phyloP scores from a whole-genome alignment of 108 stramenopile genomes.

The Pseudonitzschia multistriata region DNA sequence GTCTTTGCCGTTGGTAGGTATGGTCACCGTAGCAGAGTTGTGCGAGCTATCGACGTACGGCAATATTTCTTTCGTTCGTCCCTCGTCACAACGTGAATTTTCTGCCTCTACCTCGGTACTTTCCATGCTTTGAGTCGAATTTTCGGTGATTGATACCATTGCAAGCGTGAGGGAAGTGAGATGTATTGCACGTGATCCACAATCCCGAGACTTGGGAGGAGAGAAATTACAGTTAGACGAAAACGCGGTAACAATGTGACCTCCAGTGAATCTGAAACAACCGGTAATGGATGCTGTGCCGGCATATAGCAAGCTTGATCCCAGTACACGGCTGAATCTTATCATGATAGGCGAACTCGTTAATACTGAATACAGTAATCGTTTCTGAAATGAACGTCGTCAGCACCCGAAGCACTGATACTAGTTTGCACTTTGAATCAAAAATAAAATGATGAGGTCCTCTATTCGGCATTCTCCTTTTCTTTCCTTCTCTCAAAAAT shows the following conservation, averaged over 20 bases:
- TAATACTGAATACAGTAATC: background rate
- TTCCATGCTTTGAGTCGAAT: background rate
- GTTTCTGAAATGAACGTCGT: too few species aligned
- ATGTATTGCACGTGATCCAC: background rate
- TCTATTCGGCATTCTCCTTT: too few species aligned
- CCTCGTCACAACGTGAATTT: constrained; percentile 1
- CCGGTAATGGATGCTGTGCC: background rate
- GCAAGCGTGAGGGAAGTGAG: constrained; percentile 4
- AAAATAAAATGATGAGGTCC: too few species aligned
- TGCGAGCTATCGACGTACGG: constrained; percentile 61
- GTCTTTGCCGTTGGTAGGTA: constrained; percentile 36
- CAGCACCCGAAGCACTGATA: too few species aligned
- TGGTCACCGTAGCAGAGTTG: constrained; percentile 53
- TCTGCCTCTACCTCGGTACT: background rate
- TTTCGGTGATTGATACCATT: constrained; percentile 2
- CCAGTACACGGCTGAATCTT: constrained; percentile 14
- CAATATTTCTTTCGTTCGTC: constrained; percentile 23
- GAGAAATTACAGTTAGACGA: background rate
- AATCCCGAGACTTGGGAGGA: background rate
- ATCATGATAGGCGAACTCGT: background rate
- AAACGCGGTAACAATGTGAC: background rate
- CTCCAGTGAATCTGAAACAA: background rate
- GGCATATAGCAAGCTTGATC: background rate
- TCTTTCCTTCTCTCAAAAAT: too few species aligned
- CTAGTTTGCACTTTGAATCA: too few species aligned